phyloP scores from a whole-genome alignment of 2,329 filamentous ascomycete species.

The Penicillium sp. region DNA sequence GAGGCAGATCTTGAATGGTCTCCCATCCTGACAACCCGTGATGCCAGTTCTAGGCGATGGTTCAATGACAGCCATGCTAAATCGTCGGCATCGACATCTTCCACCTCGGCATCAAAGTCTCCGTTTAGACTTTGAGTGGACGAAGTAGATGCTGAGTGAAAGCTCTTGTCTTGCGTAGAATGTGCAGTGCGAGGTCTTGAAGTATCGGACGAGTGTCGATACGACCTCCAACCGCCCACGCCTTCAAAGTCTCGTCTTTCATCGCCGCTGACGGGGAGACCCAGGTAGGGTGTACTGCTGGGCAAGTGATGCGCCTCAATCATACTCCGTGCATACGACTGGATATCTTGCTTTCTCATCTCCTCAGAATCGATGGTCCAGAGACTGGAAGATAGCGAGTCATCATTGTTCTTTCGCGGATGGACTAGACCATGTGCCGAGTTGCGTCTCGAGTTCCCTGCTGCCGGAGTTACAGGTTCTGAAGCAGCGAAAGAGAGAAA shows the following conservation, averaged over 20 bases:
- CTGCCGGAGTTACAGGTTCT: conserved; percentile 21
- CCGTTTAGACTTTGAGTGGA: conserved; percentile 17
- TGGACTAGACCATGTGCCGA: conserved; percentile 17
- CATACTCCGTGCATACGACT: conserved; percentile 16
- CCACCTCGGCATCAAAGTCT: conserved; percentile 10
- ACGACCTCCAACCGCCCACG: conserved; percentile 37
- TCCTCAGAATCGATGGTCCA: conserved; percentile 6
- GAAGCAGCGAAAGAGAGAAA: conserved; percentile 27
- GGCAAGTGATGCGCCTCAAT: conserved; percentile 16
- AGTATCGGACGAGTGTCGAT: conserved; percentile 1
- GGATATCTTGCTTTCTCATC: conserved; percentile 7
- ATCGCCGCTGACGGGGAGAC: conserved; percentile 27
- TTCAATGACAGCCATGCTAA: conserved; percentile 36
- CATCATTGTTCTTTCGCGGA: conserved; percentile 10
- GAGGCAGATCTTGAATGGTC: conserved; percentile 6
- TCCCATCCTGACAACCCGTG: conserved; percentile 21
- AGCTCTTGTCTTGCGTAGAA: conserved; percentile 11
- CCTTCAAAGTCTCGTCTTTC: conserved; percentile 41
- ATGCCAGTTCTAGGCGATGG: conserved; percentile 34
- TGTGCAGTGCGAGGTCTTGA: conserved; percentile 16
- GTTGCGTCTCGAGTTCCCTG: conserved; percentile 20
- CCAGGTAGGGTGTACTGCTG: conserved; percentile 14
- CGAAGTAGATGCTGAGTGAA: conserved; percentile 22
- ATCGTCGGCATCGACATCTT: conserved; percentile 26
- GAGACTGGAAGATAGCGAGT: conserved; percentile 6